Evolutionary conservation across 768 basidiomycete species (phyloP).

Genomic region (Phaeotremella fagi): DNA sequence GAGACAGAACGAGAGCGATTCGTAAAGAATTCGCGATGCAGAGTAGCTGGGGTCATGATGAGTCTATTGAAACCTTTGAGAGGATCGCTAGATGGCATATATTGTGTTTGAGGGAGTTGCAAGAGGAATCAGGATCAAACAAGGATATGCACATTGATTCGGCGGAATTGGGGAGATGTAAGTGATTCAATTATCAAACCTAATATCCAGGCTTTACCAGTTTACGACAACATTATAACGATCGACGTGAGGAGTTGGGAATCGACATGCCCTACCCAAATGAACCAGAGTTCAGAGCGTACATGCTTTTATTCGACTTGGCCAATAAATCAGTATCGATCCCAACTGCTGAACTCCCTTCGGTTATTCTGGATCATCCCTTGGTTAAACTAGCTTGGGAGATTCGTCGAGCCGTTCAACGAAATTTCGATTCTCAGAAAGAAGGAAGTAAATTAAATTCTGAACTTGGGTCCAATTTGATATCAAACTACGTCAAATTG

Average conservation of each 20-base stretch:
- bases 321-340: conserved; percentile 74
- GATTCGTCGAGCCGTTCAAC: conserved; percentile 75
- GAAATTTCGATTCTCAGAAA: conserved; percentile 56
- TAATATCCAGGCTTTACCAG: conserved; percentile 69
- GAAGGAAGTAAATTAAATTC: conserved; percentile 56
- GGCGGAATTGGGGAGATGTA: conserved; percentile 49
- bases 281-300: conserved; percentile 93
- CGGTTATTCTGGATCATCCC: conserved; percentile 62
- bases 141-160: conserved; percentile 42
- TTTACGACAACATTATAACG: conserved; percentile 88
- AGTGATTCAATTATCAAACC: conserved; percentile 48
- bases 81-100: conserved; percentile 93
- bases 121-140: conserved; percentile 51
- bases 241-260: conserved; percentile 55
- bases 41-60: conserved; percentile 63
- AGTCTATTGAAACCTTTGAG: conserved; percentile 83
- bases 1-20: conserved; percentile 84
- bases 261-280: conserved; percentile 63
- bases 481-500: conserved; percentile 61
- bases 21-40: conserved; percentile 94
- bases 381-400: conserved; percentile 76
- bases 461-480: conserved; percentile 57
- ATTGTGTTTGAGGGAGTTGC: conserved; percentile 57
- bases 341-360: conserved; percentile 58
- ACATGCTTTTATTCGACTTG: conserved; percentile 87